Conservation (phyloP, 257 asterid genomes). For the Solanum ossicruentum region DNA sequence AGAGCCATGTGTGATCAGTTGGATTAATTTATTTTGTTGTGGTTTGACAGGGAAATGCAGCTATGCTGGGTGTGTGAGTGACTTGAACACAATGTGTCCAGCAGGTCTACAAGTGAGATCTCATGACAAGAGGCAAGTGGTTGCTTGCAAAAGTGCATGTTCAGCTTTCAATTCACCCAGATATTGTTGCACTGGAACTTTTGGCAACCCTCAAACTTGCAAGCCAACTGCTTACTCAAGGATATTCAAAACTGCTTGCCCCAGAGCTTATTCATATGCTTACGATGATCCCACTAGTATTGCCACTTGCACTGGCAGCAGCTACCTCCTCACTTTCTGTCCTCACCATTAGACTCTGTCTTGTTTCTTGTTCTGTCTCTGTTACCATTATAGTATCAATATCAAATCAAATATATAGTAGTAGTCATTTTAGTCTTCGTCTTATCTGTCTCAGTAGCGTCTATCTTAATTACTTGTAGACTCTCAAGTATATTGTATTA, state of each 20-base stretch:
- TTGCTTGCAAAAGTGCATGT: conserved; percentile 91
- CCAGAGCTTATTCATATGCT: conserved; percentile 92
- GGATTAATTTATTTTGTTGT: too few relatives aligned
- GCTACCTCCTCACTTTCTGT: conserved; percentile 77
- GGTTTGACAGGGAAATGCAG: conserved; percentile 64
- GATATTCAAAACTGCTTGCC: conserved; percentile 86
- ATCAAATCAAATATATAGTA: not conserved
- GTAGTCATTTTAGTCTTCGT: not conserved
- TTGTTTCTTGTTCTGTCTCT: not conserved
- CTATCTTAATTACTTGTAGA: not conserved
- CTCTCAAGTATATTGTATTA: not conserved
- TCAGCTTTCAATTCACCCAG: conserved; percentile 82
- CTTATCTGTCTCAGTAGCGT: not conserved
- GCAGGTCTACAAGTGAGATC: conserved; percentile 90
- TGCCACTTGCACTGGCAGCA: conserved; percentile 76
- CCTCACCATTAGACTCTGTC: conserved; percentile 51
- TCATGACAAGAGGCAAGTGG: conserved; percentile 58
- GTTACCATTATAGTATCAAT: not conserved
- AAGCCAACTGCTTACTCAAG: conserved; percentile 91
- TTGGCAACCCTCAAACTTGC: conserved; percentile 75
- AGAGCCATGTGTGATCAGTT: too few relatives aligned
- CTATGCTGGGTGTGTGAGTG: conserved; percentile 86
- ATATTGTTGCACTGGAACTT: conserved; percentile 88
- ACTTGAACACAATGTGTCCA: conserved; percentile 81
- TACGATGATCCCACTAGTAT: conserved; percentile 95